phyloP scores from a whole-genome alignment of 2,329 filamentous ascomycete genomes.

The Thielaviopsis euricoi region DNA sequence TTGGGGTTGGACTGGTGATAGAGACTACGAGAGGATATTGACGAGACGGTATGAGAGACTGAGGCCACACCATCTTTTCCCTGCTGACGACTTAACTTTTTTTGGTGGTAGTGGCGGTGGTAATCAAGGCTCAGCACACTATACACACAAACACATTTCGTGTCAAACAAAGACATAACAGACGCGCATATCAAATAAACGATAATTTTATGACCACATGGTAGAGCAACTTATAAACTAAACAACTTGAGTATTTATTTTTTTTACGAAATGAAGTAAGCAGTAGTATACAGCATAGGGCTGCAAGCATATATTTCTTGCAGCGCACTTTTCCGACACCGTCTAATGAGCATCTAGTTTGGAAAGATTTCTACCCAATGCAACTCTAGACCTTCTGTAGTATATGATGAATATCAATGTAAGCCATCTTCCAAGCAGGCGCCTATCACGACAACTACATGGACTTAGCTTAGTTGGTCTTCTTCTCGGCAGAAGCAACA shows the following conservation, averaged over 20 bases:
- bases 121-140: neutral
- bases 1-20: neutral
- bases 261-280: neutral
- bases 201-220: slow-evolving; percentile 9
- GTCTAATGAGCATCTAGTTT: neutral
- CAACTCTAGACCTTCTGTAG: neutral
- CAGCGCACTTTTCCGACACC: neutral
- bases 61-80: neutral
- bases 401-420: neutral
- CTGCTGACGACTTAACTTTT: neutral
- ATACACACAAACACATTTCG: neutral
- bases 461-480: slow-evolving; percentile 19
- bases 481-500: slow-evolving; percentile 32
- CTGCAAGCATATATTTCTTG: neutral
- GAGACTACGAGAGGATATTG: slow-evolving; percentile 5
- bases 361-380: neutral
- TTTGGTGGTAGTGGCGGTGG: neutral
- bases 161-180: slow-evolving; percentile 1
- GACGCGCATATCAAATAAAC: slow-evolving; percentile 9
- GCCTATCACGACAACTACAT: neutral
- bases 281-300: neutral
- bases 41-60: neutral
- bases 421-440: neutral
- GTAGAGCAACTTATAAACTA: neutral
- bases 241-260: neutral